Evolutionary conservation across 441 rosid genomes (phyloP).

Genomic region (Erodium moschatum): DNA sequence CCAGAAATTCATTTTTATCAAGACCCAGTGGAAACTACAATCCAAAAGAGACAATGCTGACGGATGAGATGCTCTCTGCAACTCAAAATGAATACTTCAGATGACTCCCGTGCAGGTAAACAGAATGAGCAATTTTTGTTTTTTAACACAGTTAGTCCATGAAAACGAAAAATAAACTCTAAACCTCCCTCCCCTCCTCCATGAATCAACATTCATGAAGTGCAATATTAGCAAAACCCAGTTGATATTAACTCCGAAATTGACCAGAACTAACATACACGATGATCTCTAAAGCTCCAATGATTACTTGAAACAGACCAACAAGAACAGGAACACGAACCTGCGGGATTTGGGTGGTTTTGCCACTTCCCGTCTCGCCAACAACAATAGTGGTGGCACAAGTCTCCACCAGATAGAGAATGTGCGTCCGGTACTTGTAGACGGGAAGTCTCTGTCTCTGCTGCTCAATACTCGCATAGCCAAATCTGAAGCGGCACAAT

Average conservation of each 20-base stretch:
- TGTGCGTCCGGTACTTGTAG: slow-evolving; percentile 65
- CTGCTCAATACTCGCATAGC: slow-evolving; percentile 62
- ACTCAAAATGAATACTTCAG: background rate
- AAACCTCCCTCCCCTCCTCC: too few relatives aligned
- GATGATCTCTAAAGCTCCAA: background rate
- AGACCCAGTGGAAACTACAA: background rate
- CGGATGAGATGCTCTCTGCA: background rate
- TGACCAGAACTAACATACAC: background rate
- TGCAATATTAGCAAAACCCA: slow-evolving; percentile 5
- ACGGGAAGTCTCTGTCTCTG: slow-evolving; percentile 87
- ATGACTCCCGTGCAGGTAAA: background rate
- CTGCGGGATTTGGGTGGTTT: slow-evolving; percentile 97
- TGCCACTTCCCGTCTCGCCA: slow-evolving; percentile 98
- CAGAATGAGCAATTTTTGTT: background rate
- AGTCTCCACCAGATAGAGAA: slow-evolving; percentile 77
- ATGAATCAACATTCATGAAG: background rate
- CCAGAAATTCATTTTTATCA: background rate
- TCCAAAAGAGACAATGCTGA: background rate
- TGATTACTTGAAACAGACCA: background rate
- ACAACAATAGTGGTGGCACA: slow-evolving; percentile 81
- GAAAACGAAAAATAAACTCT: too few relatives aligned
- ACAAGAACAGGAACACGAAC: slow-evolving; percentile 27
- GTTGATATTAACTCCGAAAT: background rate
- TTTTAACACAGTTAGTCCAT: background rate
- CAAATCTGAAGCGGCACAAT: slow-evolving; percentile 38